Evolutionary conservation across 148 eudicot species (phyloP).

Genomic region (Cornus suecica): DNA sequence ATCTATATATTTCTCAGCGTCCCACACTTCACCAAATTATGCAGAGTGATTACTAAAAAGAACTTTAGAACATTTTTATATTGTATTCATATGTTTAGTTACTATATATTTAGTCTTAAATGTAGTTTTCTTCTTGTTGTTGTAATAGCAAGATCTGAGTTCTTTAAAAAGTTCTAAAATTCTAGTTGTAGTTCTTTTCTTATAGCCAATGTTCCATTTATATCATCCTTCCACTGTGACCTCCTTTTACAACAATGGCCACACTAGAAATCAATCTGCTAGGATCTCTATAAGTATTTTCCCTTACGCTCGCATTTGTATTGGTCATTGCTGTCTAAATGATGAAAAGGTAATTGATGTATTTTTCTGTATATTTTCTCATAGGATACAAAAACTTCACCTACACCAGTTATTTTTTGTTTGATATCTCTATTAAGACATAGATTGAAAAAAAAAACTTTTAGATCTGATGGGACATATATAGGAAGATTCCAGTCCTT

Average conservation of each 20-base stretch:
- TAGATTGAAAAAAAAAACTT: neutral
- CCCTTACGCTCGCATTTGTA: too few species aligned
- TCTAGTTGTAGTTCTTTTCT: too few species aligned
- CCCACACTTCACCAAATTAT: neutral
- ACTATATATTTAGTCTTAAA: too few species aligned
- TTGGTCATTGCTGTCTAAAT: too few species aligned
- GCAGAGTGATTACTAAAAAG: neutral
- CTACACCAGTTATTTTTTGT: neutral
- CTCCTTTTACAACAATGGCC: neutral
- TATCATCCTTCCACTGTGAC: neutral
- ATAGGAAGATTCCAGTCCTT: neutral
- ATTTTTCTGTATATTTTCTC: neutral
- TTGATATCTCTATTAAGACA: neutral
- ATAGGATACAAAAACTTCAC: neutral
- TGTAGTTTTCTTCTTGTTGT: too few species aligned
- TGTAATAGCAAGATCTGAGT: neutral
- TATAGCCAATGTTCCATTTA: too few species aligned
- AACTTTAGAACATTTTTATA: neutral
- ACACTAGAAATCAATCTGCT: neutral
- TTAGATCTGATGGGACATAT: neutral
- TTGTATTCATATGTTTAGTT: too few species aligned
- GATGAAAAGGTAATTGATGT: too few species aligned
- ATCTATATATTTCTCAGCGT: neutral
- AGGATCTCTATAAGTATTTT: too few species aligned
- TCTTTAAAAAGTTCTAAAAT: too few species aligned